Evolutionary conservation across 345 rosid genomes (phyloP).

Genomic region (Eutrema japonicum): DNA sequence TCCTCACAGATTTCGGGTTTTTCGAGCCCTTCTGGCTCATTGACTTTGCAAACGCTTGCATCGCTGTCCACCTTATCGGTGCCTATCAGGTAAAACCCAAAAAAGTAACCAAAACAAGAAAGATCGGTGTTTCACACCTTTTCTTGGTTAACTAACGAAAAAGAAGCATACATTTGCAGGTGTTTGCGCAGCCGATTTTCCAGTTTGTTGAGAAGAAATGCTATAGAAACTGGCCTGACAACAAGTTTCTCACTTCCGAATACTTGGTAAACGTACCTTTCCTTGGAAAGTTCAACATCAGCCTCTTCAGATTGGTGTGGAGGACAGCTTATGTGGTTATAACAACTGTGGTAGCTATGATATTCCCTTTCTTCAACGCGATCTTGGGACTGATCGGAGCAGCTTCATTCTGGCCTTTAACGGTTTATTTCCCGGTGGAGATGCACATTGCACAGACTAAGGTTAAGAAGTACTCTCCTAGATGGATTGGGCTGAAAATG

Average conservation of each 20-base stretch:
- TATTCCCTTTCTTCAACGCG: conserved; percentile 92
- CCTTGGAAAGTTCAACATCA: conserved; percentile 55
- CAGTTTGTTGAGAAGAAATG: conserved; percentile 64
- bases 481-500: conserved; percentile 76
- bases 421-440: conserved; percentile 89
- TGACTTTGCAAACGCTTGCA: conserved; percentile 83
- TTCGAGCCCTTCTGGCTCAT: conserved; percentile 87
- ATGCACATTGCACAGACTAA: conserved; percentile 74
- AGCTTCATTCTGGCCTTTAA: conserved; percentile 85
- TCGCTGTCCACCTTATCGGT: conserved; percentile 74
- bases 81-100: conserved; percentile 75
- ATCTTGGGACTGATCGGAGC: conserved; percentile 86
- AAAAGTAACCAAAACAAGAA: neutral
- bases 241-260: conserved; percentile 61
- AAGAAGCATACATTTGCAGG: conserved; percentile 48
- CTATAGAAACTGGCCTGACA: conserved; percentile 66
- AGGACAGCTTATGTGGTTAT: conserved; percentile 71
- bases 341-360: conserved; percentile 75
- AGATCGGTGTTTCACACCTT: neutral
- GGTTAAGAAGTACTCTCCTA: conserved; percentile 57
- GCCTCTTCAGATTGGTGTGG: conserved; percentile 73
- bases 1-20: conserved; percentile 95
- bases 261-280: conserved; percentile 55
- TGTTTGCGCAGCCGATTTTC: conserved; percentile 78
- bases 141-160: neutral